These are phyloP conservation scores for Barnettozyma populi DNA, from an alignment of 805 yeast genomes.

Conservation along the genomic window DNA sequence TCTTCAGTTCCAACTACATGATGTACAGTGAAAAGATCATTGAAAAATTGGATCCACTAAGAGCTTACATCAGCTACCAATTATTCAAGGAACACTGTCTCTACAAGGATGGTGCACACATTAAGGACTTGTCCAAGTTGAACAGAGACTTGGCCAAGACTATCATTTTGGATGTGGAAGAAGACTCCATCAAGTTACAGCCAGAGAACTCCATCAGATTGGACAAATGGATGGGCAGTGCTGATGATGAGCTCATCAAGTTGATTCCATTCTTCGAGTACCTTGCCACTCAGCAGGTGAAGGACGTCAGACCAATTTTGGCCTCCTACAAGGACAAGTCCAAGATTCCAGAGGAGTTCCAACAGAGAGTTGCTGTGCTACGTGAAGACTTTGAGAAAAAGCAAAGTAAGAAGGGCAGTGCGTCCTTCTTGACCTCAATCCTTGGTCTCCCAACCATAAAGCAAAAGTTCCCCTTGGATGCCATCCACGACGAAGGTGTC, in stretches of 20 bases:
- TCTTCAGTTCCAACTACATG: conserved; percentile 81
- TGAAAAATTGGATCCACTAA: conserved; percentile 87
- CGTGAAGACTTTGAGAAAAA: conserved; percentile 67
- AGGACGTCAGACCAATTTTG: conserved; percentile 87
- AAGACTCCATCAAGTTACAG: conserved; percentile 68
- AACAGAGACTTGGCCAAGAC: conserved; percentile 87
- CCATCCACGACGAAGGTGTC: conserved; percentile 88
- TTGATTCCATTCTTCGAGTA: conserved; percentile 93
- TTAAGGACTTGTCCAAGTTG: conserved; percentile 84
- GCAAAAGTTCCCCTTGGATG: conserved; percentile 66
- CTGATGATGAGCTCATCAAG: conserved; percentile 73
- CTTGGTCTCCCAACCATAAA: conserved; percentile 56
- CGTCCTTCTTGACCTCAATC: conserved; percentile 51
- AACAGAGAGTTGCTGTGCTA: conserved; percentile 66
- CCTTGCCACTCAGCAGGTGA: conserved; percentile 77
- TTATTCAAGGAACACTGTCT: conserved; percentile 84
- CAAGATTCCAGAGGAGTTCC: conserved; percentile 72
- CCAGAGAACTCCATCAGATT: conserved; percentile 92
- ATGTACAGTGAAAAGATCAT: conserved; percentile 81
- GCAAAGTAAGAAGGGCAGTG: conserved; percentile 36
- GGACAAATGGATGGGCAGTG: conserved; percentile 79
- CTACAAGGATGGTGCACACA: conserved; percentile 79
- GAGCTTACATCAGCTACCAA: conserved; percentile 81
- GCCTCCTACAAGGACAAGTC: conserved; percentile 62
- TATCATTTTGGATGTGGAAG: conserved; percentile 72